Evolutionary conservation across 495 filamentous ascomycete genomes (phyloP).

Genomic region (Aspergillus hancockii): DNA sequence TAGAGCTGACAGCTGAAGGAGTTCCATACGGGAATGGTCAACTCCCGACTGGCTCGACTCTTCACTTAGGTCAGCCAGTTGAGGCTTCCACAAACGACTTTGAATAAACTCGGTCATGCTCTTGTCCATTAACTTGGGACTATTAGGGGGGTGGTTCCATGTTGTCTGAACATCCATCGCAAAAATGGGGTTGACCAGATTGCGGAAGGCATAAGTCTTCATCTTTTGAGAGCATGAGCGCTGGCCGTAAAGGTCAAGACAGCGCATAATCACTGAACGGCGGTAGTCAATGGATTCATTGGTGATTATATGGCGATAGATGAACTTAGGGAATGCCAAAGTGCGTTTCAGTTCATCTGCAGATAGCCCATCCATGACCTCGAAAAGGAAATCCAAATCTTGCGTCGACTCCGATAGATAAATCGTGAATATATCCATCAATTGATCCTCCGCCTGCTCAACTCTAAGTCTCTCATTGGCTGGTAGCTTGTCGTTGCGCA

Average conservation of each 20-base stretch:
- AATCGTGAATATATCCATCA: conserved; percentile 82
- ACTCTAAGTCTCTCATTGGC: conserved; percentile 77
- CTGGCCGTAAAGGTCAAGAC: conserved; percentile 82
- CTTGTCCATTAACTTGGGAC: conserved; percentile 80
- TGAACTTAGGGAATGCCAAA: conserved; percentile 73
- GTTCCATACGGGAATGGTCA: conserved; percentile 94
- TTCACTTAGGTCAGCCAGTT: conserved; percentile 78
- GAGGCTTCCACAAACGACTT: conserved; percentile 90
- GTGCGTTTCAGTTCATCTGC: conserved; percentile 76
- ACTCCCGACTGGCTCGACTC: conserved; percentile 83
- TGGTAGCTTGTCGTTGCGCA: conserved; percentile 67
- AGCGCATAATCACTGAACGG: conserved; percentile 78
- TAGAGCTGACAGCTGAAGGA: conserved; percentile 90
- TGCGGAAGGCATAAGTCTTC: conserved; percentile 89
- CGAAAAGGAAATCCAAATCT: conserved; percentile 88
- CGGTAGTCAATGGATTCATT: conserved; percentile 88
- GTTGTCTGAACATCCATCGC: conserved; percentile 89
- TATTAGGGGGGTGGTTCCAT: conserved; percentile 54
- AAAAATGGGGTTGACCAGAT: conserved; percentile 93
- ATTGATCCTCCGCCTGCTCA: conserved; percentile 83
- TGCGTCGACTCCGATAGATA: conserved; percentile 72
- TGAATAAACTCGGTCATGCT: conserved; percentile 88
- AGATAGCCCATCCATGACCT: conserved; percentile 81
- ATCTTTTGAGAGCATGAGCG: conserved; percentile 77
- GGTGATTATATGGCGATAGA: conserved; percentile 82